Percentiles rank a stretch among this genome's conserved stretches.
Conservation (phyloP, 2,329 filamentous ascomycete species). For the Microdochium paspali region DNA sequence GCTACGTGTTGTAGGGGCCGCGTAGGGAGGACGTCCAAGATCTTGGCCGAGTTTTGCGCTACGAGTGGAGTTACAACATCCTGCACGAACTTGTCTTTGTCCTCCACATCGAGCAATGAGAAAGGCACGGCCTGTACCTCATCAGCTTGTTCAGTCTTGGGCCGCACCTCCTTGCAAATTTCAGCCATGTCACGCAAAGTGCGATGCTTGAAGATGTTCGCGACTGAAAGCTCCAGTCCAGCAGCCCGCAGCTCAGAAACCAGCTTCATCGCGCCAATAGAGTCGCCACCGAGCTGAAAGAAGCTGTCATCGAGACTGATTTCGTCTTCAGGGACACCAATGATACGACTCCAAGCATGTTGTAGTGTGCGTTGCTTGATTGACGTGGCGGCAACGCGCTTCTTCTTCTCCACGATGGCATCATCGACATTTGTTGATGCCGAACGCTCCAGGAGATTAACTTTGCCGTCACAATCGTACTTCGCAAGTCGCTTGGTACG, state of each 20-base stretch:
- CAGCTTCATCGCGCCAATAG: conserved; percentile 51
- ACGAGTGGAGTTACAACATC: conserved; percentile 41
- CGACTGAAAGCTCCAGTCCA: conserved; percentile 40
- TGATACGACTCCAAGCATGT: conserved; percentile 36
- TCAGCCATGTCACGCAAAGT: conserved; percentile 43
- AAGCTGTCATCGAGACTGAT: conserved; percentile 48
- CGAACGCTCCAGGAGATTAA: conserved; percentile 18
- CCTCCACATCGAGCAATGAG: conserved; percentile 31
- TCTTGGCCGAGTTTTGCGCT: conserved; percentile 33
- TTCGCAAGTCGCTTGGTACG: conserved; percentile 30
- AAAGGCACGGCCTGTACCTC: conserved; percentile 28
- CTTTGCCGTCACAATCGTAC: conserved; percentile 18
- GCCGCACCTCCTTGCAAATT: conserved; percentile 28
- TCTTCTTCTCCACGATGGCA: conserved; percentile 8
- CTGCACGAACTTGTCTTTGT: conserved; percentile 33
- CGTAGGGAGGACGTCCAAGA: conserved; percentile 47
- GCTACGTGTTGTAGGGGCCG: conserved; percentile 51
- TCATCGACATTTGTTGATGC: conserved; percentile 3
- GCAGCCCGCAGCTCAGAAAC: conserved; percentile 42
- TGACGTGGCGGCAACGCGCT: conserved; percentile 27
- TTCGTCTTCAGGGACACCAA: conserved; percentile 31
- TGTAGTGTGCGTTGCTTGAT: conserved; percentile 32
- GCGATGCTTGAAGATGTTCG: conserved; percentile 42
- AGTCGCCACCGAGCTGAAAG: conserved; percentile 52
- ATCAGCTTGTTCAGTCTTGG: conserved; percentile 5